A percentile compares a stretch with the other conserved stretches of the same genome.
Evolutionary conservation across 495 filamentous ascomycete species (phyloP).

Genomic region (Penicillium maclennaniae): DNA sequence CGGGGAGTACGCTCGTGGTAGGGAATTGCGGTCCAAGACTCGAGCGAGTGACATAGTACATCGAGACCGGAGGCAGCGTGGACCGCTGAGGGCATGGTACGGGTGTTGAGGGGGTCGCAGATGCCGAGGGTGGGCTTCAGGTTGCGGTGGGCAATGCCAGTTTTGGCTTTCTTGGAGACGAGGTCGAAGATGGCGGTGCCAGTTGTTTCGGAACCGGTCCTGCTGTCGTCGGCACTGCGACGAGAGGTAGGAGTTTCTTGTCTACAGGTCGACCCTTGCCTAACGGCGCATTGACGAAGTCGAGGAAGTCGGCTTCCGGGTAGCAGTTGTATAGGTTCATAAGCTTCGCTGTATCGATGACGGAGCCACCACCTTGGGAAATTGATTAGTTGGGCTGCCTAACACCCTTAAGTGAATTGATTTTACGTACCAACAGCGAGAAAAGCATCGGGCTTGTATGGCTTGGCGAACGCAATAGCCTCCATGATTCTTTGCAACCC

Average conservation of each 20-base stretch:
- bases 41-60: slow-evolving; percentile 88
- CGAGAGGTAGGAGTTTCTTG: slow-evolving; percentile 72
- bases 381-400: slow-evolving; percentile 1
- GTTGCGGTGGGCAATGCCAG: slow-evolving; percentile 89
- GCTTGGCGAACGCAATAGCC: slow-evolving; percentile 79
- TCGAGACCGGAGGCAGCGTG: slow-evolving; percentile 86
- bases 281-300: slow-evolving; percentile 95
- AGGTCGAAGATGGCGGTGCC: slow-evolving; percentile 98
- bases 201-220: slow-evolving; percentile 96
- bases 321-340: slow-evolving; percentile 94
- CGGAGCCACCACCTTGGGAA: slow-evolving; percentile 59
- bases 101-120: slow-evolving; percentile 92
- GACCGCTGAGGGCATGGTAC: slow-evolving; percentile 90
- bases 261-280: slow-evolving; percentile 83
- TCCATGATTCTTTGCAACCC: slow-evolving; percentile 61
- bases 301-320: slow-evolving; percentile 85
- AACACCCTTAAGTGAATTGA: not conserved
- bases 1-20: slow-evolving; percentile 79
- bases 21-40: slow-evolving; percentile 95
- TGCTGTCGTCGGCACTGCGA: slow-evolving; percentile 93
- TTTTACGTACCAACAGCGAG: slow-evolving; percentile 72
- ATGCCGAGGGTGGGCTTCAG: slow-evolving; percentile 95
- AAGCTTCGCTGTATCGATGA: slow-evolving; percentile 96
- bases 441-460: slow-evolving; percentile 78
- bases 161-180: slow-evolving; percentile 82